These are phyloP conservation scores for Candida albicans DNA, from an alignment of 1,139 yeast species.

Conservation along the genomic window DNA sequence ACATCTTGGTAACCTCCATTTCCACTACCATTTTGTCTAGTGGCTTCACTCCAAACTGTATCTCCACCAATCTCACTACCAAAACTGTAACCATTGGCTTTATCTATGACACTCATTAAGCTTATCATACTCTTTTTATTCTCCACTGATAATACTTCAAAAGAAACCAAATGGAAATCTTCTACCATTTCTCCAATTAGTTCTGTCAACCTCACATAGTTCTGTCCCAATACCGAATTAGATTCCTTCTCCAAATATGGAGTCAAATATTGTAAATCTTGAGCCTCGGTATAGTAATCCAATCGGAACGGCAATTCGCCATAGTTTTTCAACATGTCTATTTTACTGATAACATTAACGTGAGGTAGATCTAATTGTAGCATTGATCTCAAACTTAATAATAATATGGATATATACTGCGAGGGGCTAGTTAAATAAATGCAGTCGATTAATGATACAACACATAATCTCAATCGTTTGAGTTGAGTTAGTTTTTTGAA, in stretches of 20 bases:
- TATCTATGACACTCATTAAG: constrained; percentile 73
- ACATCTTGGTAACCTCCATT: constrained; percentile 39
- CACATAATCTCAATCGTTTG: constrained; percentile 73
- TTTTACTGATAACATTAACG: constrained; percentile 67
- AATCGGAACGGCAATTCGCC: constrained; percentile 62
- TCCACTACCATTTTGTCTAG: constrained; percentile 64
- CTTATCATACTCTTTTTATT: constrained; percentile 90
- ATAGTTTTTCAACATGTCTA: constrained; percentile 74
- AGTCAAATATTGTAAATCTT: constrained; percentile 67
- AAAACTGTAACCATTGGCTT: constrained; percentile 89
- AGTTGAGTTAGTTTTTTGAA: constrained; percentile 40
- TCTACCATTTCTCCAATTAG: constrained; percentile 80
- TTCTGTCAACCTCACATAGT: constrained; percentile 69
- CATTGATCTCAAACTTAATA: constrained; percentile 75
- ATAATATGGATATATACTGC: constrained; percentile 80
- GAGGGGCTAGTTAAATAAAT: constrained; percentile 83
- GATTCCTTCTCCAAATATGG: constrained; percentile 75
- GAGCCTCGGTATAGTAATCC: constrained; percentile 90
- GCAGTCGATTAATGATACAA: constrained; percentile 86
- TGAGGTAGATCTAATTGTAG: constrained; percentile 48
- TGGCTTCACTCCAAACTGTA: constrained; percentile 92
- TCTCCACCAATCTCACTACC: constrained; percentile 97
- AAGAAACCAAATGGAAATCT: constrained; percentile 84
- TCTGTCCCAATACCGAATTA: constrained; percentile 57
- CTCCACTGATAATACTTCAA: constrained; percentile 87